These are phyloP conservation scores for Knufia fluminis DNA, from an alignment of 2,329 filamentous ascomycete species.

Conservation along the genomic window DNA sequence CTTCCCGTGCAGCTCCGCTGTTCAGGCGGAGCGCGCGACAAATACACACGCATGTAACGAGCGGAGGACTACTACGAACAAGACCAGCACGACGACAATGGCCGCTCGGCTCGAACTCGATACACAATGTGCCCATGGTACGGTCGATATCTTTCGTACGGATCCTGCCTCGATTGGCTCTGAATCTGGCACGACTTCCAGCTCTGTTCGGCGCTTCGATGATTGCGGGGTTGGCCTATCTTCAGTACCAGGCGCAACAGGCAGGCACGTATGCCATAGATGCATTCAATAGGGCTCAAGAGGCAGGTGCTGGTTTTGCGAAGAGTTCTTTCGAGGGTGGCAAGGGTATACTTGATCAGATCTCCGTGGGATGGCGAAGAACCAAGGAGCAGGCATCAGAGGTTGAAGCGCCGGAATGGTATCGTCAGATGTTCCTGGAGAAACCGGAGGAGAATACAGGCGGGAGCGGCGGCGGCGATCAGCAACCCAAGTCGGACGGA, in stretches of 20 bases:
- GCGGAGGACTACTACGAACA: slow-evolving; percentile 20
- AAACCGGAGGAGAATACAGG: slow-evolving; percentile 46
- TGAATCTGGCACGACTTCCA: slow-evolving; percentile 79
- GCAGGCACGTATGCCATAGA: slow-evolving; percentile 70
- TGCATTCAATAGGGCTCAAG: slow-evolving; percentile 62
- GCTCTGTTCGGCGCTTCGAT: slow-evolving; percentile 86
- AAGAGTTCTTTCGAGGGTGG: slow-evolving; percentile 62
- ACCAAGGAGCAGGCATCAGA: slow-evolving; percentile 58
- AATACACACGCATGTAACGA: slow-evolving; percentile 42
- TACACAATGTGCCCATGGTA: slow-evolving; percentile 67
- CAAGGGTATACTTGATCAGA: slow-evolving; percentile 68
- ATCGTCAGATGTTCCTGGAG: slow-evolving; percentile 60
- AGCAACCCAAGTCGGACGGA: slow-evolving; percentile 5
- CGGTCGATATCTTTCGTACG: slow-evolving; percentile 59
- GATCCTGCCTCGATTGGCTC: slow-evolving; percentile 71
- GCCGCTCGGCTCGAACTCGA: slow-evolving; percentile 66
- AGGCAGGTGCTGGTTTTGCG: slow-evolving; percentile 61
- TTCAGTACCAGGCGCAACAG: slow-evolving; percentile 91
- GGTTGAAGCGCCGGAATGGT: slow-evolving; percentile 64
- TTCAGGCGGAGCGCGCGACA: slow-evolving; percentile 56
- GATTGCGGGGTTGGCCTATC: slow-evolving; percentile 77
- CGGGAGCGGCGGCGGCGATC: slow-evolving; percentile 32
- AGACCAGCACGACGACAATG: slow-evolving; percentile 56
- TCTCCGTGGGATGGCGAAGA: slow-evolving; percentile 68
- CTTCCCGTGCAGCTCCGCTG: slow-evolving; percentile 60